A percentile compares a stretch with the other conserved stretches of the same genome.
Evolutionary conservation across 1,139 yeast genomes (phyloP).

Genomic region (Hemisphaericaspora lyxosophila): DNA sequence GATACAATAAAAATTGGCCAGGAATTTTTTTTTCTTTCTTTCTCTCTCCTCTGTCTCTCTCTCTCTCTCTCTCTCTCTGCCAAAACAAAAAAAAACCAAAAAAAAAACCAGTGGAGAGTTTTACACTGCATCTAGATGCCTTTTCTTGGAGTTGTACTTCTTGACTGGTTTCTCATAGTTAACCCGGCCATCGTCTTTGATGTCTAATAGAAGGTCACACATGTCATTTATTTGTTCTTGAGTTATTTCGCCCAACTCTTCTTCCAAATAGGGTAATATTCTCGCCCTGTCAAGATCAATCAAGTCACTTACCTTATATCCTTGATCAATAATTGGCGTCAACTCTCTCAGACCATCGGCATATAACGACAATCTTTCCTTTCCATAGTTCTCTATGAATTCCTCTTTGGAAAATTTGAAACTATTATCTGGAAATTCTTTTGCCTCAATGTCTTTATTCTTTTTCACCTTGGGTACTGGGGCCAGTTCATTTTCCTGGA

Average conservation of each 20-base stretch:
- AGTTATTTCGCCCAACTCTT: slow-evolving; percentile 15
- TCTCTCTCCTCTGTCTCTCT: too few species aligned
- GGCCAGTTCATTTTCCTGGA: slow-evolving; percentile 80
- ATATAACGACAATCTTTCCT: slow-evolving; percentile 19
- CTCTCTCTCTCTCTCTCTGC: too few species aligned
- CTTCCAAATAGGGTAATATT: slow-evolving; percentile 23
- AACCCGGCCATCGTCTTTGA: slow-evolving; percentile 25
- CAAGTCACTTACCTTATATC: slow-evolving; percentile 27
- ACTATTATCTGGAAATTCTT: slow-evolving; percentile 54
- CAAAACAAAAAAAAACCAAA: not conserved
- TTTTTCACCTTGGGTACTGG: slow-evolving; percentile 79
- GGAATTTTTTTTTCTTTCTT: slow-evolving; percentile 1
- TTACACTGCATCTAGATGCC: too few species aligned
- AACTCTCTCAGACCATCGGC: slow-evolving; percentile 22
- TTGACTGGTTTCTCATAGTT: slow-evolving; percentile 23
- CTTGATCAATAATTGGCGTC: slow-evolving; percentile 28
- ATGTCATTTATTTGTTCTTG: slow-evolving; percentile 27
- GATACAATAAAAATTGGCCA: not conserved
- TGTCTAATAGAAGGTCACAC: slow-evolving; percentile 30
- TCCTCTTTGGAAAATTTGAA: slow-evolving; percentile 20
- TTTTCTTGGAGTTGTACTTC: slow-evolving; percentile 21
- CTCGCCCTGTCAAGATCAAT: slow-evolving; percentile 18
- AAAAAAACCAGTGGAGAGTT: too few species aligned
- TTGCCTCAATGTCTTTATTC: slow-evolving; percentile 67
- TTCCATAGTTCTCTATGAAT: slow-evolving; percentile 30